These are phyloP conservation scores for Yarrowia hollandica DNA, from an alignment of 805 yeast species.

Conservation along the genomic window DNA sequence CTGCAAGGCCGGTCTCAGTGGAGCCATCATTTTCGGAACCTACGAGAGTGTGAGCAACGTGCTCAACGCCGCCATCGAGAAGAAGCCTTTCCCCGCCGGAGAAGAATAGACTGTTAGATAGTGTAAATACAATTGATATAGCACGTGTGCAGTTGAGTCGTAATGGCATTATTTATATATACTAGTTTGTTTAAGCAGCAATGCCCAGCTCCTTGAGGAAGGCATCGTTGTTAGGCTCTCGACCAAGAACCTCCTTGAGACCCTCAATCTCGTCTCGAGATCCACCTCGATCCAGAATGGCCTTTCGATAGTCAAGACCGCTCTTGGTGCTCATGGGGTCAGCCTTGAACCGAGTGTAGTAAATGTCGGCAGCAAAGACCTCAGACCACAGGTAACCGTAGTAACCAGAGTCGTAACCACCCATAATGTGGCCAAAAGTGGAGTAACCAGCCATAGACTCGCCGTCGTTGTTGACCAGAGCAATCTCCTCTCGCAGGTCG, in stretches of 20 bases:
- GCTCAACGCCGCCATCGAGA: slow-evolving; percentile 44
- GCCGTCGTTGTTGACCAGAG: slow-evolving; percentile 55
- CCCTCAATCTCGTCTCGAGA: slow-evolving; percentile 66
- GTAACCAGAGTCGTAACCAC: slow-evolving; percentile 86
- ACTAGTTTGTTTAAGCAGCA: slow-evolving; percentile 10
- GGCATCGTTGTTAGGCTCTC: slow-evolving; percentile 72
- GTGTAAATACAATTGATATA: slow-evolving; percentile 16
- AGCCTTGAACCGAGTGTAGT: slow-evolving; percentile 62
- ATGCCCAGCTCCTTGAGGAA: slow-evolving; percentile 47
- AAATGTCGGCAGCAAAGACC: slow-evolving; percentile 83
- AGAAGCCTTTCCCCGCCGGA: slow-evolving; percentile 44
- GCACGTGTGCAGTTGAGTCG: neutral
- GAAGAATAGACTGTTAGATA: slow-evolving; percentile 32
- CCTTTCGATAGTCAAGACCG: slow-evolving; percentile 70
- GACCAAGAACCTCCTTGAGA: slow-evolving; percentile 65
- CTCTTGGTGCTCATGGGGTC: slow-evolving; percentile 65
- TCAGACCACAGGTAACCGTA: slow-evolving; percentile 86
- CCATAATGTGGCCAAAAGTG: slow-evolving; percentile 75
- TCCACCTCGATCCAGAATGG: slow-evolving; percentile 71
- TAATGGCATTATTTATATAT: neutral
- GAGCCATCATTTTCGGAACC: slow-evolving; percentile 65
- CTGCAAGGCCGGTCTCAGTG: slow-evolving; percentile 66
- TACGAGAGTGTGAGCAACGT: slow-evolving; percentile 58
- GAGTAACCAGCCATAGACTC: slow-evolving; percentile 58
- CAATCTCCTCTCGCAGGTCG: slow-evolving; percentile 58